These are phyloP conservation scores for Boechera divaricarpa DNA, from an alignment of 345 rosid genomes.

Conservation along the genomic window DNA sequence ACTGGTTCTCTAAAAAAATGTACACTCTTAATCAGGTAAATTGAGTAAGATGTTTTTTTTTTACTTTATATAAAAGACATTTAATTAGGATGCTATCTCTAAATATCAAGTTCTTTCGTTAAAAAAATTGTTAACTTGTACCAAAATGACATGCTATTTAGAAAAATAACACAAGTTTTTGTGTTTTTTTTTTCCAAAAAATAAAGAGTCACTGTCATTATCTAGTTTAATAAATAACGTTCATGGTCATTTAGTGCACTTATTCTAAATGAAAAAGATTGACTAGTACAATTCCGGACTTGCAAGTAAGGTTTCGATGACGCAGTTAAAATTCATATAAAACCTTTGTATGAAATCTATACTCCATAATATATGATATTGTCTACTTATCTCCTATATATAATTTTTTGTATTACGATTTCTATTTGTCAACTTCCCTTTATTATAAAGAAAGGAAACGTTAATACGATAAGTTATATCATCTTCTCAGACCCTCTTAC, in stretches of 20 bases:
- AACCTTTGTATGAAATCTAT: background rate
- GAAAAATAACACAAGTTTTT: background rate
- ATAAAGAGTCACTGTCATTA: background rate
- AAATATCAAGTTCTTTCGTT: too few relatives aligned
- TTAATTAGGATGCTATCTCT: too few relatives aligned
- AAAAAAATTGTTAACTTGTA: background rate
- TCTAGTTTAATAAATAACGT: background rate
- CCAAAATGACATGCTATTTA: background rate
- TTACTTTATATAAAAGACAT: too few relatives aligned
- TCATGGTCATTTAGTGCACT: background rate
- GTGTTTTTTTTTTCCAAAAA: background rate
- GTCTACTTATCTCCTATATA: background rate
- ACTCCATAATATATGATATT: background rate
- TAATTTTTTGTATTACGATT: background rate
- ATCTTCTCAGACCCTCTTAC: background rate
- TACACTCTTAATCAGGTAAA: too few relatives aligned
- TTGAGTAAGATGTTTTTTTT: too few relatives aligned
- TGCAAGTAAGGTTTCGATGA: conserved; percentile 15
- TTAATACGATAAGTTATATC: background rate
- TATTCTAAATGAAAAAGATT: background rate
- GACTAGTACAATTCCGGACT: background rate
- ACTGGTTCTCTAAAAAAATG: too few relatives aligned
- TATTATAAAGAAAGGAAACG: background rate
- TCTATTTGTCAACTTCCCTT: background rate
- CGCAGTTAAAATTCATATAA: background rate